Conservation (phyloP, 139 green algal species). For the Closterium sp. region DNA sequence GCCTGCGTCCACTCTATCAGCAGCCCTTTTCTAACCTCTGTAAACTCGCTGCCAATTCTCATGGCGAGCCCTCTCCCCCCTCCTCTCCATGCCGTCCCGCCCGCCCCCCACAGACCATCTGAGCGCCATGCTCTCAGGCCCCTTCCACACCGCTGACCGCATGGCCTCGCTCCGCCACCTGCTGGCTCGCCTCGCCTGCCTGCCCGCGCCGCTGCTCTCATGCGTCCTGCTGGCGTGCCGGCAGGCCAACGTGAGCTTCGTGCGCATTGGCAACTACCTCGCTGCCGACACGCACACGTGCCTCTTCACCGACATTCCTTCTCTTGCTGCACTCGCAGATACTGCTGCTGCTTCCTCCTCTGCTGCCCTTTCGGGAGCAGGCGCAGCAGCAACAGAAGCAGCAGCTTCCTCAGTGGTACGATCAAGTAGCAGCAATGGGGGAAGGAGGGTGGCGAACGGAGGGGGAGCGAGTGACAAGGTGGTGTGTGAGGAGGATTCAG, state of each 20-base stretch:
- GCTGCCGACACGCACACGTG: neutral
- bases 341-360: neutral
- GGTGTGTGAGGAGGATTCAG: neutral
- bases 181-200: neutral
- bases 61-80: too few species aligned
- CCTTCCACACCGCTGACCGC: neutral
- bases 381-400: neutral
- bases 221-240: neutral
- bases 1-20: too few species aligned
- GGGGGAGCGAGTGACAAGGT: neutral
- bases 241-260: neutral
- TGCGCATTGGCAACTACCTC: neutral
- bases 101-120: neutral
- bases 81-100: too few species aligned
- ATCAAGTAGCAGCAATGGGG: neutral
- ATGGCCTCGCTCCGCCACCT: neutral
- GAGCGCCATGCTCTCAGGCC: neutral
- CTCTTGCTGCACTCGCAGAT: neutral
- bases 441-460: neutral
- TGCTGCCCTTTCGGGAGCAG: too few species aligned
- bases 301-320: neutral
- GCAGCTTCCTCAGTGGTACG: neutral
- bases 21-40: too few species aligned
- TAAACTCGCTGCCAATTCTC: too few species aligned
- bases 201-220: neutral